Conservation (phyloP, 176 grass and related monocot species). For the Oryza nivara region DNA sequence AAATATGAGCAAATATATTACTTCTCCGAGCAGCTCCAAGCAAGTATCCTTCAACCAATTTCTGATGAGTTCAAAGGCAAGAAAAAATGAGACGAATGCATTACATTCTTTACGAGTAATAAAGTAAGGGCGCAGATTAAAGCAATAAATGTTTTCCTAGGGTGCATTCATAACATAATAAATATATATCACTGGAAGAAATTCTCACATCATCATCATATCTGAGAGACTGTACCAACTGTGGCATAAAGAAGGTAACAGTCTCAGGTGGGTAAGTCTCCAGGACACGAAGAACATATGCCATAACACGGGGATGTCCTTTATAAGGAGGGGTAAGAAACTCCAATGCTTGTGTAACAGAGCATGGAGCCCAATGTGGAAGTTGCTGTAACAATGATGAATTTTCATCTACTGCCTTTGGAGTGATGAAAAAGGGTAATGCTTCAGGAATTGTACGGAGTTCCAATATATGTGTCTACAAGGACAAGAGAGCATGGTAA, state of each 20-base stretch:
- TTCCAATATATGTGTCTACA: constrained; percentile 77
- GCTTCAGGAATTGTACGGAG: constrained; percentile 93
- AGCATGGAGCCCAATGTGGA: constrained; percentile 95
- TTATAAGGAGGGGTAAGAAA: constrained; percentile 97
- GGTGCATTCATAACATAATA: constrained; percentile 11
- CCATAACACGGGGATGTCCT: constrained; percentile 96
- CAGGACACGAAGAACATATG: constrained; percentile 94
- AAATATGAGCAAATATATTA: constrained; percentile 99
- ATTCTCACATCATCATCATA: constrained; percentile 92
- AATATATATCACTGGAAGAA: constrained; percentile 36
- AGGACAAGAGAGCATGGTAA: constrained; percentile 26
- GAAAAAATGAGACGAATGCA: constrained; percentile 13
- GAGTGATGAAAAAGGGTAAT: constrained; percentile 97
- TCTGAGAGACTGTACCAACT: constrained; percentile 96
- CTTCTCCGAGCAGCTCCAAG: constrained; percentile 94
- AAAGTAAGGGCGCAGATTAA: constrained; percentile 40
- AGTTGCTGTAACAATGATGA: constrained; percentile 91
- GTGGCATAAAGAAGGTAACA: constrained; percentile 99
- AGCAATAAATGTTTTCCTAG: constrained; percentile 6
- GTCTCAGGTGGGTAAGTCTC: constrained; percentile 95
- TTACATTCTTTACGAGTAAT: constrained; percentile 11
- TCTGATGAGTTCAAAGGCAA: constrained; percentile 65
- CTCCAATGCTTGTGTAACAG: constrained; percentile 93
- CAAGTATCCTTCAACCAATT: constrained; percentile 97
- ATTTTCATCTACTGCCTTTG: constrained; percentile 96